A percentile compares a stretch with the other conserved stretches of the same genome.
phyloP scores from a whole-genome alignment of 345 rosid genomes.

The Gossypium bickii region DNA sequence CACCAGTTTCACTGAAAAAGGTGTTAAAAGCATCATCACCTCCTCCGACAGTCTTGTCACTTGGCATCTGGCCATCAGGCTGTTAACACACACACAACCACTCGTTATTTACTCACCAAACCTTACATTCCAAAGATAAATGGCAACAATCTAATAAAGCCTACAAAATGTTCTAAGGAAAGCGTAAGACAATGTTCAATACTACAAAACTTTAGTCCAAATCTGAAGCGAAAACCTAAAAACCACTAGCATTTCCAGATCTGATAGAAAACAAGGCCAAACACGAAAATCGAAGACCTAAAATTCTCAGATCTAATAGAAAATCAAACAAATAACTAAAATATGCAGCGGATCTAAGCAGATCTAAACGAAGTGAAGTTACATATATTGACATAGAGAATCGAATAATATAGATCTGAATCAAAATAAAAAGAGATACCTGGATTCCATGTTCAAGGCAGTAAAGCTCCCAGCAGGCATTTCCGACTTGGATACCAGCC shows the following conservation, averaged over 20 bases:
- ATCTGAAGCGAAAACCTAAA: too few species aligned
- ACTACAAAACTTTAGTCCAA: too few species aligned
- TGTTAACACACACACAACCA: conserved; percentile 13
- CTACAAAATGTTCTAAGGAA: background rate
- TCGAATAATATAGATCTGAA: background rate
- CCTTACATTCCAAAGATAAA: background rate
- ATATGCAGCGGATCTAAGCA: background rate
- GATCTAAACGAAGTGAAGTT: background rate
- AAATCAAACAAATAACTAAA: background rate
- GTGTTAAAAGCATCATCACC: conserved; percentile 82
- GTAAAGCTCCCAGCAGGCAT: conserved; percentile 75
- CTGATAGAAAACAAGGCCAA: background rate
- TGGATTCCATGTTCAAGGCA: conserved; percentile 70
- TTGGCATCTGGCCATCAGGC: conserved; percentile 84
- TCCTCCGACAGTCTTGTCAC: conserved; percentile 71
- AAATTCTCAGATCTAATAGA: background rate
- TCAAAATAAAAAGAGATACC: conserved; percentile 28
- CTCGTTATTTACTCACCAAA: background rate
- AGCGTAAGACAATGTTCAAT: too few species aligned
- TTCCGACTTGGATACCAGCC: conserved; percentile 80
- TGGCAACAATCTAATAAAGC: background rate
- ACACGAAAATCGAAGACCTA: background rate
- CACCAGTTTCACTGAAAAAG: conserved; percentile 78
- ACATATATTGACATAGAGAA: background rate
- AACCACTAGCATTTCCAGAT: background rate